A percentile compares a stretch with the other conserved stretches of the same genome.
phyloP scores from a whole-genome alignment of 495 filamentous ascomycete species.

The Terfezia claveryi region DNA sequence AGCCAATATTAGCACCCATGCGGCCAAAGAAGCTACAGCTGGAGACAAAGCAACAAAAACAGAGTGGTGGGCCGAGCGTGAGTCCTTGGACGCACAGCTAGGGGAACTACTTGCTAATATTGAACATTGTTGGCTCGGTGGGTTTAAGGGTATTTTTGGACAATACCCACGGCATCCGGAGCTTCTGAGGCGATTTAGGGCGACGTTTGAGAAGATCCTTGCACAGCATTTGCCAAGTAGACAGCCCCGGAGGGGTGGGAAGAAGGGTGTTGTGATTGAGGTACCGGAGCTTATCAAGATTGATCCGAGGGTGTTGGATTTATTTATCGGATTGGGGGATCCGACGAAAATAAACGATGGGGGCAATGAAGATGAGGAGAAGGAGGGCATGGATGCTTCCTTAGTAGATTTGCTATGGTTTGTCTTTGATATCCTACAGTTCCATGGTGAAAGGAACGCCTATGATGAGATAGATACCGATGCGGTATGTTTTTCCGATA shows the following conservation, averaged over 20 bases:
- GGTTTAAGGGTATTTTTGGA: constrained; percentile 78
- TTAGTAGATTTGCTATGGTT: constrained; percentile 84
- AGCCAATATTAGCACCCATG: constrained; percentile 64
- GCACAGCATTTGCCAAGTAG: constrained; percentile 78
- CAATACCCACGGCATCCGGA: constrained; percentile 37
- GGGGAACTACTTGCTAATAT: constrained; percentile 62
- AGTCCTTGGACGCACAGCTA: constrained; percentile 53
- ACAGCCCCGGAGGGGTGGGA: constrained; percentile 27
- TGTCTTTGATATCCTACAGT: constrained; percentile 87
- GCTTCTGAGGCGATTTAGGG: constrained; percentile 48
- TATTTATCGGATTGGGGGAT: constrained; percentile 71
- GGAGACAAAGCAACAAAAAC: constrained; percentile 35
- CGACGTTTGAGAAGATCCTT: constrained; percentile 57
- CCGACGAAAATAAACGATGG: constrained; percentile 24
- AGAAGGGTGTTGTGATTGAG: constrained; percentile 22
- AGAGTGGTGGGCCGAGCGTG: constrained; percentile 73
- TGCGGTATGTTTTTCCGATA: constrained; percentile 21
- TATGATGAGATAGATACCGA: constrained; percentile 98
- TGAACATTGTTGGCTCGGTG: constrained; percentile 83
- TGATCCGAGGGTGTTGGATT: constrained; percentile 55
- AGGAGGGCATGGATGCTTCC: constrained; percentile 53
- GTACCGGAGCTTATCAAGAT: constrained; percentile 30
- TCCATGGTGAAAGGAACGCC: constrained; percentile 85
- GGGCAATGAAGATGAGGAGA: constrained; percentile 21
- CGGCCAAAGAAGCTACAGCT: constrained; percentile 35